Evolutionary conservation across 2,329 filamentous ascomycete species (phyloP), one percentile per base, ranked within the genome.

Genomic region (Sclerotinia nivalis): DNA sequence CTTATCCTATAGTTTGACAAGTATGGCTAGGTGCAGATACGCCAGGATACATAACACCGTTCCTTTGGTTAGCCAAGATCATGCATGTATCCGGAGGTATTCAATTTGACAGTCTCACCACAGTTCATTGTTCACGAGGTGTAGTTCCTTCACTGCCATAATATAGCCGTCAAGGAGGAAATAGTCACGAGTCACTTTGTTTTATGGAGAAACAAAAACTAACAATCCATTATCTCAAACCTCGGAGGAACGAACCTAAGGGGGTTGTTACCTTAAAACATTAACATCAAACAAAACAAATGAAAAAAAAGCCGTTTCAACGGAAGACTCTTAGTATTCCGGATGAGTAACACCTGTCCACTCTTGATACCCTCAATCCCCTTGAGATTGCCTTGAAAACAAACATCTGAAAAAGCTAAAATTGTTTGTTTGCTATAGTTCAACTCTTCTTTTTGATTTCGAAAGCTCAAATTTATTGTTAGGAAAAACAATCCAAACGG

Each of bases 61-160:
- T 56, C 25, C 67, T 69, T 56, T 69, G 58, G 67, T 69, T 54
- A 65, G 67, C 67, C 67, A 69, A 65, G 67, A 64, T 65, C n/a
- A 69, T 69, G 67, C 61, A 65, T 65, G 67, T 69, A 65, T 69
- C 59, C 67, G 67, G 37, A 69, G 50, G 67, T 65, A 64, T 64
- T 65, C 61, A 40, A 64, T 28, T 25, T 65, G 47, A 54, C n/a
- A 69, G 61, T 65, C 59, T 56, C 59, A 65, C 59, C 49, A 68
- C 58, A 52, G 25, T 18, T 18, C 31, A 61, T 43, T 52, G 47
- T 28, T 52, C 43, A 61, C 43, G 59, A 62, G 55, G 54, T 54
- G 52, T 49, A 40, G 20, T 69, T 64, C 25, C 56, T 55, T 64
- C 20, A 47, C 49, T 62, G 12, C 45, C 34, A 45, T 45, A 43